Percentiles rank a stretch among this genome's conserved stretches.
Evolutionary conservation across 2,329 filamentous ascomycete species (phyloP).

Genomic region (Arthrobotrys sphaeroides): DNA sequence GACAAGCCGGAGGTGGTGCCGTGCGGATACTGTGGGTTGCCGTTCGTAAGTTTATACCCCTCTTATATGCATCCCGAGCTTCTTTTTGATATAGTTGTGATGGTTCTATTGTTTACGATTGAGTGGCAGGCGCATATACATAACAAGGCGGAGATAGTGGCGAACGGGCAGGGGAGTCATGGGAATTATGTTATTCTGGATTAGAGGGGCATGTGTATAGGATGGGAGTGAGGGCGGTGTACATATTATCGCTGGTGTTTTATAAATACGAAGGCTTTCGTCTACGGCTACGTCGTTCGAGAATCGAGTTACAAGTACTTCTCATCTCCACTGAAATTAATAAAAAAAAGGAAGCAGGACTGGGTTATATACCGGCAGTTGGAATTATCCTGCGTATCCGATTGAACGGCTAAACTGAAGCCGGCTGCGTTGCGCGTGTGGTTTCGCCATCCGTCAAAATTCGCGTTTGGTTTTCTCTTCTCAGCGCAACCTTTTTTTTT

Average conservation of each 20-base stretch:
- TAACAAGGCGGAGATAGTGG: constrained; percentile 46
- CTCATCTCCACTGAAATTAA: no score
- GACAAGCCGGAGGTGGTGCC: constrained; percentile 93
- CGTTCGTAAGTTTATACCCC: constrained; percentile 75
- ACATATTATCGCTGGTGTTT: neutral
- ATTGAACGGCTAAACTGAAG: neutral
- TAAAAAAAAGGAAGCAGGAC: no score
- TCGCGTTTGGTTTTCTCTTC: neutral
- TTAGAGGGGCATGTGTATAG: constrained; percentile 5
- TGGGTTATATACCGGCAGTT: no score
- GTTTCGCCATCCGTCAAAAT: neutral
- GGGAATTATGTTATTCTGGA: constrained; percentile 47
- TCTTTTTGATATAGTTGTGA: constrained; percentile 56
- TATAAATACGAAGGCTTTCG: neutral
- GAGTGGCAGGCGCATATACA: constrained; percentile 31
- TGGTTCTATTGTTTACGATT: neutral
- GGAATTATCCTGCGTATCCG: no score
- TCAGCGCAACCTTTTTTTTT: neutral
- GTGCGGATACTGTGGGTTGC: constrained; percentile 93
- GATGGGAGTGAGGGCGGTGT: neutral
- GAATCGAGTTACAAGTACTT: no score
- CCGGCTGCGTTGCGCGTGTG: constrained; percentile 1
- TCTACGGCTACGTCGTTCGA: no score
- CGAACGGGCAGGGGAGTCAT: constrained; percentile 40
- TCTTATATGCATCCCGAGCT: neutral